Evolutionary conservation across 257 asterid genomes (phyloP), one percentile per base, ranked within the genome.

Genomic region (Haberlea rhodopensis): DNA sequence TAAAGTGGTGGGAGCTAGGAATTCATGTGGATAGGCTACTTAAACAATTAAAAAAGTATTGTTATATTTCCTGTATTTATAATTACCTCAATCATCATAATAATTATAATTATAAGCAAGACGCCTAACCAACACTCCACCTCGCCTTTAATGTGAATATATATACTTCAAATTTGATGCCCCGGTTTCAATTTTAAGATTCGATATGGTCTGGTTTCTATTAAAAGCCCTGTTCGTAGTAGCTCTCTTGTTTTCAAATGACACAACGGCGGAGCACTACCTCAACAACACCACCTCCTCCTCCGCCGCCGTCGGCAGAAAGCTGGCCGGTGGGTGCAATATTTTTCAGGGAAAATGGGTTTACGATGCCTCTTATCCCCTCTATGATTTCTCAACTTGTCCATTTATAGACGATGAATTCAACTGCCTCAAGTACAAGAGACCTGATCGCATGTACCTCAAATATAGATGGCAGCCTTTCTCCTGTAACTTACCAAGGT

Each of bases 381-480:
- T 89, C 71, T 92, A 92, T 63, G 82, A 89, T 70, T 82, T 22
- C 76, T 76, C 95, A 5, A 73, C 48, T 0, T 92, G 99, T 51
- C 99, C 99, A 62, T 89, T 87, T 75, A 80, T 92, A 11, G 97
- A 92, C 13, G 81, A 81, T n/a, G 83, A 82, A 63, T 92, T 92
- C 82, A 89, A 92, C 68, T 92, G 99, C 72, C 81, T 73, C 20
- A 78, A 84, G 77, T 84, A 78, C 79, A 83, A 74, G 16, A 76
- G 99, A 40, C 97, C 97, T 20, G 97, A 92, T 73, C 79, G 60
- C 22, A 57, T 11, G 23, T 92, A 87, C 70, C 96, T 87, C 65
- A 92, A 85, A 63, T 92, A 89, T 57, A 68, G 97, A 57, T 92
- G 99, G 99, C 96, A 92, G 71, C 99, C 99, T 6, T 81, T 70